Evolutionary conservation across 1,284 basidiomycete species (phyloP).

Genomic region (Chiua sp.): DNA sequence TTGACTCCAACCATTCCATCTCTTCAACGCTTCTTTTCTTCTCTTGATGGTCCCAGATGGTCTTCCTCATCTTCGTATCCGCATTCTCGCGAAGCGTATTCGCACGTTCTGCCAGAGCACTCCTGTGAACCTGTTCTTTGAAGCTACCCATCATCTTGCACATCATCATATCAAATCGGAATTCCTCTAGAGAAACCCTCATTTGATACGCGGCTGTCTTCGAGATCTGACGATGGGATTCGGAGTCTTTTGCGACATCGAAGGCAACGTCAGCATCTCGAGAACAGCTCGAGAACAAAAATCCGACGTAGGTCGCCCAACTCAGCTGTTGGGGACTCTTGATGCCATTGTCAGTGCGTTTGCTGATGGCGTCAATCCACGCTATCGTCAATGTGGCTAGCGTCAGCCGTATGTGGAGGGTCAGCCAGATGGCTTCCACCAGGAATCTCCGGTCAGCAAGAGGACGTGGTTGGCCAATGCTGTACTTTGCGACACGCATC

Average conservation of each 20-base stretch:
- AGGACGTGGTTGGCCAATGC: slow-evolving; percentile 53
- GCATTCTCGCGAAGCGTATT: slow-evolving; percentile 2
- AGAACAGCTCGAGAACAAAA: slow-evolving; percentile 47
- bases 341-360: slow-evolving; percentile 8
- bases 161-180: slow-evolving; percentile 38
- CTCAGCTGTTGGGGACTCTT: slow-evolving; percentile 22
- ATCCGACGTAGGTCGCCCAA: slow-evolving; percentile 47
- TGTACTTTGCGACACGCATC: slow-evolving; percentile 45
- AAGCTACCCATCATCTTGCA: slow-evolving; percentile 21
- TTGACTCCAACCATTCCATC: slow-evolving; percentile 42
- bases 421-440: slow-evolving; percentile 51
- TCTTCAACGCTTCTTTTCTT: slow-evolving; percentile 29
- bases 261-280: slow-evolving; percentile 48
- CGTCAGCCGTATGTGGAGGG: slow-evolving; percentile 48
- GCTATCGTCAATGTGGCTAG: slow-evolving; percentile 40
- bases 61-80: slow-evolving; percentile 9
- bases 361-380: slow-evolving; percentile 26
- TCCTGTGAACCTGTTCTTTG: slow-evolving; percentile 6
- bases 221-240: slow-evolving; percentile 44
- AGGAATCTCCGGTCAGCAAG: slow-evolving; percentile 50
- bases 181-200: slow-evolving; percentile 41
- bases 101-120: slow-evolving; percentile 15
- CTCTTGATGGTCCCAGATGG: slow-evolving; percentile 14
- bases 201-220: slow-evolving; percentile 43
- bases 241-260: slow-evolving; percentile 39